Base-by-base conservation (phyloP, 2,329 filamentous ascomycete species). In the Tolypocladium pustulatum region DNA sequence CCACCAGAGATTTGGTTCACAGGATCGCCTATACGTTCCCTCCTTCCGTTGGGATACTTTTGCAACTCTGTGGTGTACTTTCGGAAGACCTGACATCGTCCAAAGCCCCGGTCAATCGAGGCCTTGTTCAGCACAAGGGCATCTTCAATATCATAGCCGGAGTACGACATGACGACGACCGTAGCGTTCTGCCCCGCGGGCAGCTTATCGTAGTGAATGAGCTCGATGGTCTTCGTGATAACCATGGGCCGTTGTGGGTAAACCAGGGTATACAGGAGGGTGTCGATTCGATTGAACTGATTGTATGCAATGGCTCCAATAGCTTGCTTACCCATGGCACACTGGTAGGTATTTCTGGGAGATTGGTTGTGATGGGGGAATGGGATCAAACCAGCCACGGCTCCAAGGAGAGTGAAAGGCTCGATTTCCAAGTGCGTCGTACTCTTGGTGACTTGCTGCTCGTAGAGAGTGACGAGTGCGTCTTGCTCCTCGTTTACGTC, bases 261-360 rank as follows among this genome's bases (percentile, higher is more conserved):
- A 4, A 99, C 94, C 77, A 99, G 90, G 1, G 96, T 89, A 71
- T 97, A 97, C 8, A 99, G 83, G 20, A 99, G 80, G 0, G 93
- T 97, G 69, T 99, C 94, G 71, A 99, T 97, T 59, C 94, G 87
- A 67, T 93, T 90, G 76, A 97, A 96, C 72, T 99, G 94, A 70
- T 99, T 99, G 70, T 96, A 96, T 20, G 93, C 94, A 70, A 99
- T 97, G 38, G 93, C 92, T 38, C 94, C 94, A 71, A 99, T 97
- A 43, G 94, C 94, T 88, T 99, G 94, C 77, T 99, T 99, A 83
- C 94, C 94, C 94, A 99, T 99, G 75, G 94, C 94, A 76, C 93
- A 97, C 80, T 97, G 93, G 69, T 99, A 99, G 0, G 94, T 99
- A 71, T 99, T 99, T 81, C 94, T 84, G 12, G 94, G 94, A 20